phyloP scores from a whole-genome alignment of 2,329 filamentous ascomycete genomes.

The Orbilia brochopaga region DNA sequence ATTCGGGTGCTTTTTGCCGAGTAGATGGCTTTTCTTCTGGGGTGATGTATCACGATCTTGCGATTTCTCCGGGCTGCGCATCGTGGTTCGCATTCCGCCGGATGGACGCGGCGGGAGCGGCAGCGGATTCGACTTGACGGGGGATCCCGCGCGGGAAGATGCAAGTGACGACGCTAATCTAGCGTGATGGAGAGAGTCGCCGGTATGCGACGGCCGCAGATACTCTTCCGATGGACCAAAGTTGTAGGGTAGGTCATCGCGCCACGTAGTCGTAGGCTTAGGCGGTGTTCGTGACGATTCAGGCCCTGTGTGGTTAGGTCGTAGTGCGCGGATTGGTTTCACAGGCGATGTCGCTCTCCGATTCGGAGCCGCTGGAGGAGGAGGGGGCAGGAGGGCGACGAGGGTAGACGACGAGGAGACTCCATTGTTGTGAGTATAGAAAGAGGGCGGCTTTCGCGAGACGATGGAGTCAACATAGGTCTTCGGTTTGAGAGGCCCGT shows the following conservation, averaged over 20 bases:
- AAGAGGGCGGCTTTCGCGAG: constrained; percentile 24
- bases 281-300: constrained; percentile 27
- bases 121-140: constrained; percentile 45
- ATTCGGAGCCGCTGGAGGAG: constrained; percentile 6
- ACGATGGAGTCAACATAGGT: constrained; percentile 38
- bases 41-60: constrained; percentile 24
- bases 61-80: constrained; percentile 40
- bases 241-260: constrained; percentile 30
- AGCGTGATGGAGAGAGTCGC: constrained; percentile 31
- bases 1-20: constrained; percentile 70
- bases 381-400: constrained; percentile 1
- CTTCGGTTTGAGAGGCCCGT: constrained; percentile 21
- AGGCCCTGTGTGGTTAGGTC: constrained; percentile 30
- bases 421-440: constrained; percentile 24
- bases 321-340: constrained; percentile 16
- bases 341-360: constrained; percentile 9
- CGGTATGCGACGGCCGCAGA: constrained; percentile 41
- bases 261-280: constrained; percentile 28
- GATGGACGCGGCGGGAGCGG: constrained; percentile 35
- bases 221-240: constrained; percentile 15
- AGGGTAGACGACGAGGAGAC: constrained; percentile 23
- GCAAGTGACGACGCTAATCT: constrained; percentile 39
- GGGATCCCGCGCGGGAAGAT: constrained; percentile 37
- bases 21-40: constrained; percentile 57
- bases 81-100: constrained; percentile 26